Evolutionary conservation across 1,284 basidiomycete genomes (phyloP), one percentile per base, ranked within the genome.

Genomic region (Ganoderma leucocontextum): DNA sequence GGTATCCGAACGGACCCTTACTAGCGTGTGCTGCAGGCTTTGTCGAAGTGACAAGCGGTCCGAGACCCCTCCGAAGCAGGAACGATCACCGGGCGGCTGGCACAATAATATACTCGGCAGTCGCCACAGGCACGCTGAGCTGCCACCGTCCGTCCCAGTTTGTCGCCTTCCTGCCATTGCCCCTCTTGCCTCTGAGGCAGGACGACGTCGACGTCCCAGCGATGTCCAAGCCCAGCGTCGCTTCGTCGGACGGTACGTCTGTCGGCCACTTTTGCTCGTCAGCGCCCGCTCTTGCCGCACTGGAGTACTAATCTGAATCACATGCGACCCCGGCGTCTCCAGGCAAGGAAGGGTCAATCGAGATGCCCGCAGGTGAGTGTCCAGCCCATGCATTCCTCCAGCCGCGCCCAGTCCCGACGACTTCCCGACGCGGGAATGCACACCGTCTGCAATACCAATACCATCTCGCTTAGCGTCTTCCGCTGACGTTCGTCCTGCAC

Each of bases 341-440:
- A 67, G 66, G 49, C 38, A 41, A 29, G 41, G 61, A 53, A 9
- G 42, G 13, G 29, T 67, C 66, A 49, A 67, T 67, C 62, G 66
- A 64, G 49, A 53, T 67, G 59, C 39, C 62, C 15, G 29, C 62
- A 15, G 57, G 66, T 67, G 22, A 67, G 66, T 49, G 44, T 49
- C 47, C 22, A 25, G 47, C 47, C 42, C 42, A 19, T 44, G 4
- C 7, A 44, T 44, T n/a, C n/a, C n/a, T 47, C 19, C 19, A 49
- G 47, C 47, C 47, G 47, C 47, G 47, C 47, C 44, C 47, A 22
- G 47, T 22, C 25, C 47, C 47, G 22, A 25, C 22, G 47, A 49
- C 47, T 49, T 22, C 47, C 47, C 9, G 47, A 25, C 19, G 47
- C 47, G 47, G 22, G 22, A 22, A 4, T 49, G 47, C 29, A 29